phyloP scores from a whole-genome alignment of 148 eudicot genomes.

The Rhododendron ovatum region DNA sequence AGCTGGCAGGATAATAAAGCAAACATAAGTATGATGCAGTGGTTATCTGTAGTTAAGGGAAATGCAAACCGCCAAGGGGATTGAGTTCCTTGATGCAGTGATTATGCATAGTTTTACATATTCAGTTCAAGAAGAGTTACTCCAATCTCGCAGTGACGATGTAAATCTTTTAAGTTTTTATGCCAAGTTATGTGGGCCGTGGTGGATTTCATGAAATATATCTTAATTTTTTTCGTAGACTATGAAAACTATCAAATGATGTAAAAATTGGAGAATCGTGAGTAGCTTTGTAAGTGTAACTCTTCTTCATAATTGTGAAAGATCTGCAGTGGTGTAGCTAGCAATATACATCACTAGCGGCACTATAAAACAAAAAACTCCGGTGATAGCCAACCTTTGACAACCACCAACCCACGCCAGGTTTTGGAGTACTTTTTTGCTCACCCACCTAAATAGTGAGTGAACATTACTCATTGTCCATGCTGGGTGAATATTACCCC shows the following conservation, averaged over 20 bases:
- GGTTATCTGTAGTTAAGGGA: background rate
- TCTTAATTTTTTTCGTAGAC: background rate
- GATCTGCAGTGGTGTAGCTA: background rate
- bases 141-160: background rate
- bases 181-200: background rate
- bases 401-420: too few relatives aligned
- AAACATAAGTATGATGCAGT: background rate
- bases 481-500: too few relatives aligned
- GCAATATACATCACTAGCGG: too few relatives aligned
- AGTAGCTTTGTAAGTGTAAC: too few relatives aligned
- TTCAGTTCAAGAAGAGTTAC: background rate
- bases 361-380: too few relatives aligned
- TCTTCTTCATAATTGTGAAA: background rate
- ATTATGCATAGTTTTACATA: background rate
- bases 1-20: background rate
- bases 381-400: too few relatives aligned
- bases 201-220: background rate
- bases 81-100: background rate
- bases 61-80: background rate
- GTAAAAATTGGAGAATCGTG: background rate
- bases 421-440: too few relatives aligned
- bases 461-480: too few relatives aligned
- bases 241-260: too few relatives aligned
- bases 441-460: too few relatives aligned
- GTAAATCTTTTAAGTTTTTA: background rate